Conservation (phyloP, 164 flowering plant species). For the Dillenia turbinata region DNA sequence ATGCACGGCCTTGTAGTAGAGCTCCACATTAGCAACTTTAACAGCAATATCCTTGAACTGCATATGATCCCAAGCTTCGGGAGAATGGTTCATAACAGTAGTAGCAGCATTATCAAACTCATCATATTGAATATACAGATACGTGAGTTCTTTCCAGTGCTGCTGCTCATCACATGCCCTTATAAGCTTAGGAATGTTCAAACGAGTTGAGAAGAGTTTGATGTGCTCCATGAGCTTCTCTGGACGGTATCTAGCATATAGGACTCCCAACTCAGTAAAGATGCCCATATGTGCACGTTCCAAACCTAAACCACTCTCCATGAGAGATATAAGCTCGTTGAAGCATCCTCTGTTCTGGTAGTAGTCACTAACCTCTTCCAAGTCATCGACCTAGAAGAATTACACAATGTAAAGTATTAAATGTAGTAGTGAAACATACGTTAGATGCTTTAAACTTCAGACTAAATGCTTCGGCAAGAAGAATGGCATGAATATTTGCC, state of each 20-base stretch:
- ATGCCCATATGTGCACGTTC: constrained; percentile 99
- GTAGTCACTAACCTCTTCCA: constrained; percentile 96
- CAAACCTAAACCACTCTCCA: constrained; percentile 98
- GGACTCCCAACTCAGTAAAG: constrained; percentile 94
- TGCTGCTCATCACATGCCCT: constrained; percentile 98
- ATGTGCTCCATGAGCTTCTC: constrained; percentile 99
- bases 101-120: constrained; percentile 99
- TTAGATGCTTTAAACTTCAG: too few relatives aligned
- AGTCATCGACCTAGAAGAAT: constrained; percentile 82
- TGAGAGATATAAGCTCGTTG: constrained; percentile 82
- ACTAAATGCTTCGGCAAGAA: too few relatives aligned
- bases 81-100: constrained; percentile 97
- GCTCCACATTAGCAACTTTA: constrained; percentile 97
- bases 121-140: constrained; percentile 90
- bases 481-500: too few relatives aligned
- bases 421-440: too few relatives aligned
- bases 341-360: constrained; percentile 98
- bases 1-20: constrained; percentile 97
- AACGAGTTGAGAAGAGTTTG: constrained; percentile 87
- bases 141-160: constrained; percentile 97
- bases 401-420: background rate
- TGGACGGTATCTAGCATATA: constrained; percentile 95
- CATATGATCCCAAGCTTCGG: constrained; percentile 99
- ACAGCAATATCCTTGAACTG: constrained; percentile 94
- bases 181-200: constrained; percentile 95